These are phyloP conservation scores for Xylaria intraflava DNA, from an alignment of 495 filamentous ascomycete species.

Conservation along the genomic window DNA sequence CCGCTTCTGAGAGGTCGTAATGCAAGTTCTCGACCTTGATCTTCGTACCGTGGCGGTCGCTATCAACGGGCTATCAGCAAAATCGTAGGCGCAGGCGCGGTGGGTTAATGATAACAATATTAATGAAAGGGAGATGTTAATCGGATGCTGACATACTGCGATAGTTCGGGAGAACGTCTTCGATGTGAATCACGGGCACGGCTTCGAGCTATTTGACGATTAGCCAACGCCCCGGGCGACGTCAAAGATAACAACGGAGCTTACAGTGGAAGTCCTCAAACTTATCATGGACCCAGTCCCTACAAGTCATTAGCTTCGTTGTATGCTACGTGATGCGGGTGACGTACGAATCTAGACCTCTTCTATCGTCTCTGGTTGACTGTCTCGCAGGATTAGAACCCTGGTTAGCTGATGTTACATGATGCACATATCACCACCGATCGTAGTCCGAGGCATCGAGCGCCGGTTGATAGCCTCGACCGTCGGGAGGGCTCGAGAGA, in stretches of 20 bases:
- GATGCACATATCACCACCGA: constrained; percentile 39
- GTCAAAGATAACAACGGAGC: constrained; percentile 11
- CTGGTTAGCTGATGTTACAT: constrained; percentile 53
- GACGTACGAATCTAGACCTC: constrained; percentile 51
- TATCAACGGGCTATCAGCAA: constrained; percentile 17
- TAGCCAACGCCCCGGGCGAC: constrained; percentile 18
- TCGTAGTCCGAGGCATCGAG: constrained; percentile 32
- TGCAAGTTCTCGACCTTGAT: constrained; percentile 87
- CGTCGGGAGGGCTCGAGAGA: constrained; percentile 18
- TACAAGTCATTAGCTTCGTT: constrained; percentile 25
- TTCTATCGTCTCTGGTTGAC: constrained; percentile 49
- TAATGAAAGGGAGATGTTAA: background rate
- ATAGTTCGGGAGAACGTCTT: constrained; percentile 43
- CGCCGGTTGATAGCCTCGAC: constrained; percentile 21
- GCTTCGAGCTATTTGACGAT: constrained; percentile 35
- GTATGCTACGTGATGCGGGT: background rate
- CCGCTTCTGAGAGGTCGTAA: constrained; percentile 83
- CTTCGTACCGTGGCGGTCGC: constrained; percentile 56
- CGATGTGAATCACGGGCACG: constrained; percentile 31
- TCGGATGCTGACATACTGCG: constrained; percentile 38
- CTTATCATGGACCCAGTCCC: constrained; percentile 88
- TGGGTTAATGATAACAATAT: background rate
- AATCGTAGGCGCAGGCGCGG: background rate
- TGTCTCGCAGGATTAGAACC: constrained; percentile 46
- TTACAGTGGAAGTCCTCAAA: constrained; percentile 57